Conservation (phyloP, 805 yeast genomes). For the Komagataella pastoris region DNA sequence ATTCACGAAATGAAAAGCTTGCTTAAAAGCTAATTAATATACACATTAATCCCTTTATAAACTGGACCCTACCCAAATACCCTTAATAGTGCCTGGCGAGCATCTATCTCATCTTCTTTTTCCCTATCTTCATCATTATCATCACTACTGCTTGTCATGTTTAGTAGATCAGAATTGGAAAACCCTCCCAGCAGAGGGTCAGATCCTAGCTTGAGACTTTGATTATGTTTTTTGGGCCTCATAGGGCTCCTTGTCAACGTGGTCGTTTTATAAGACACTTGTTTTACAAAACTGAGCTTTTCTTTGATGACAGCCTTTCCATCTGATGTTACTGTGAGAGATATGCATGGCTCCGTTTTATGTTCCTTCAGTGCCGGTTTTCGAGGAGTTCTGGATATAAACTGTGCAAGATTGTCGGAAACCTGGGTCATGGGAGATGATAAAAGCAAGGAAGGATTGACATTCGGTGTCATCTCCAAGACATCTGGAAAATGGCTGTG, state of each 20-base stretch:
- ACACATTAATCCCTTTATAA: neutral
- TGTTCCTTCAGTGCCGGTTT: neutral
- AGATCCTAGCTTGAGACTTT: neutral
- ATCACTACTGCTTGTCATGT: neutral
- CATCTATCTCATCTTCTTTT: neutral
- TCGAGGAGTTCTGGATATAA: neutral
- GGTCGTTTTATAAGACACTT: neutral
- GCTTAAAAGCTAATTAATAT: neutral
- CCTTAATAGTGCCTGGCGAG: neutral
- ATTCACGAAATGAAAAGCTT: neutral
- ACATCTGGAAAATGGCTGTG: neutral
- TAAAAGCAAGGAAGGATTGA: constrained; percentile 3
- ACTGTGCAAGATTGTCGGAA: neutral
- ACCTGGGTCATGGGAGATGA: constrained; percentile 2
- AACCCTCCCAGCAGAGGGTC: neutral
- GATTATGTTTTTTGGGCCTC: neutral
- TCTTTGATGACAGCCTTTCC: neutral
- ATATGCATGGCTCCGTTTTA: neutral
- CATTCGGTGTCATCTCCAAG: neutral
- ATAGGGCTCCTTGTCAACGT: neutral
- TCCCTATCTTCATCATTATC: neutral
- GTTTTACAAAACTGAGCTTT: neutral
- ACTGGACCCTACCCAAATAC: neutral
- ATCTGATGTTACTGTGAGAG: neutral
- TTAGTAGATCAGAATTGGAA: neutral